These are phyloP conservation scores for Rhizoctonia solani DNA, from an alignment of 1,284 basidiomycete species.

Conservation along the genomic window DNA sequence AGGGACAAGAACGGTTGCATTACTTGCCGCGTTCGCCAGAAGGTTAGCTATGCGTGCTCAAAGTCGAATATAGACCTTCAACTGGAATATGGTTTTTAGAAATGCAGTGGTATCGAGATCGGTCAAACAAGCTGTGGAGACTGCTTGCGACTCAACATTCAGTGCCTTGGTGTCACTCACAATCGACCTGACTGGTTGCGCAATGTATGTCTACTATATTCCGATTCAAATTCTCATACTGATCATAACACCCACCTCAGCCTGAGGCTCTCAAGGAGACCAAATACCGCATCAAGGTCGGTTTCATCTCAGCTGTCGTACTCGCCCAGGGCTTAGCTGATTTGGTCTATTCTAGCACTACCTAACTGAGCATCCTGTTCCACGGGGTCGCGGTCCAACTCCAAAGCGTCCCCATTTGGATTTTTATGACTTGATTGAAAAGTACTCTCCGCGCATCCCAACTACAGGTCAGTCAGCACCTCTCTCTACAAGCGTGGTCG, in stretches of 20 bases:
- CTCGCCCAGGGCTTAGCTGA: neutral
- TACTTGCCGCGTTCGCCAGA: slow-evolving; percentile 31
- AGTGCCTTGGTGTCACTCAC: slow-evolving; percentile 29
- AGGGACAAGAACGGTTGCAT: slow-evolving; percentile 31
- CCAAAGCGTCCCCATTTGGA: slow-evolving; percentile 11
- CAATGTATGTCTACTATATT: slow-evolving; percentile 23
- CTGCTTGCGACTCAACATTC: slow-evolving; percentile 30
- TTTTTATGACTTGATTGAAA: slow-evolving; percentile 20
- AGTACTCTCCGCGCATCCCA: slow-evolving; percentile 6
- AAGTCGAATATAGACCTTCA: neutral
- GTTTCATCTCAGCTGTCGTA: neutral
- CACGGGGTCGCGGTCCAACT: slow-evolving; percentile 23
- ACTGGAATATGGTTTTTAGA: slow-evolving; percentile 2
- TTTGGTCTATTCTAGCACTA: slow-evolving; percentile 12
- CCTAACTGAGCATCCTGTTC: slow-evolving; percentile 30
- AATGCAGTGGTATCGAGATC: slow-evolving; percentile 6
- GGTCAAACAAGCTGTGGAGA: slow-evolving; percentile 7
- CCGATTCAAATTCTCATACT: neutral
- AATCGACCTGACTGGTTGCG: slow-evolving; percentile 31
- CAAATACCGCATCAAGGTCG: slow-evolving; percentile 30
- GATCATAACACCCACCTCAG: neutral
- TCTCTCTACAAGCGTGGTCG: neutral
- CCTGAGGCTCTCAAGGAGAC: slow-evolving; percentile 29
- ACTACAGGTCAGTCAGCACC: neutral
- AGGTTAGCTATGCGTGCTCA: slow-evolving; percentile 1